These are phyloP conservation scores for Alternaria sp. DNA, from an alignment of 2,329 filamentous ascomycete genomes.

Conservation along the genomic window DNA sequence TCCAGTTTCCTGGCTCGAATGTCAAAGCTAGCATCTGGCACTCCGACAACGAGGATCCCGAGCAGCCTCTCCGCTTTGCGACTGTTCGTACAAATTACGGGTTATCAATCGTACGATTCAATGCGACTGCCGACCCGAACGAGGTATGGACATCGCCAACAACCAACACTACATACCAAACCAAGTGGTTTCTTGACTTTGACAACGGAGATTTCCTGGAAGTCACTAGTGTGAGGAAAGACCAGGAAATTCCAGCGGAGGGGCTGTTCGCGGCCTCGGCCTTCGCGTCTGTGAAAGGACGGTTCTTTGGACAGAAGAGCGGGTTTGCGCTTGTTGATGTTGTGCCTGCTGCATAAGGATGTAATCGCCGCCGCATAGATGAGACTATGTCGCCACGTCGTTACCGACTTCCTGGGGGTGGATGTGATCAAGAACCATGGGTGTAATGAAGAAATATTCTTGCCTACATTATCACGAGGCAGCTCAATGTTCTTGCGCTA, in stretches of 20 bases:
- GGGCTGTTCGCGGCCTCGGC: background rate
- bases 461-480: background rate
- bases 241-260: background rate
- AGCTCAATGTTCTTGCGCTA: background rate
- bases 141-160: background rate
- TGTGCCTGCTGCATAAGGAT: background rate
- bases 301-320: background rate
- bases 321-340: background rate
- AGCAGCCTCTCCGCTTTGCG: background rate
- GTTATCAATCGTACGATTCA: background rate
- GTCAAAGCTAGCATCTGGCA: background rate
- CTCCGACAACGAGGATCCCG: background rate
- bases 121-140: background rate
- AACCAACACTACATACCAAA: background rate
- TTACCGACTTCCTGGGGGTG: background rate
- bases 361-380: background rate
- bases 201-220: background rate
- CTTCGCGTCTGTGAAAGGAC: background rate
- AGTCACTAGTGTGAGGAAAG: background rate
- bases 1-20: background rate
- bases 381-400: background rate
- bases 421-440: background rate
- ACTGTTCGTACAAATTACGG: background rate
- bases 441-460: background rate
- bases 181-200: background rate